Evolutionary conservation across 2,329 filamentous ascomycete genomes (phyloP).

Genomic region (Diaporthe eres): DNA sequence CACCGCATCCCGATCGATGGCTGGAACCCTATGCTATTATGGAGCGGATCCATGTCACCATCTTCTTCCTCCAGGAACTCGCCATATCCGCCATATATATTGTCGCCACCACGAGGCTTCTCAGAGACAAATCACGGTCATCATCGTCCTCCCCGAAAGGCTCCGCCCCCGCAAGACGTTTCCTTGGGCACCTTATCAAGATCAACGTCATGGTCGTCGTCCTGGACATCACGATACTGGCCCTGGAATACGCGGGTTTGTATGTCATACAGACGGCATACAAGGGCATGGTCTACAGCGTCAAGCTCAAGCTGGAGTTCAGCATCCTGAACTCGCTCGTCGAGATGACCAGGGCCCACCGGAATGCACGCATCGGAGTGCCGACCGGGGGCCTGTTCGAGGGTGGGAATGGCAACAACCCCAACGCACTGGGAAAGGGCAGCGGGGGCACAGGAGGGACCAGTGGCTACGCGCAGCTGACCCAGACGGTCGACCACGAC

Average conservation of each 20-base stretch:
- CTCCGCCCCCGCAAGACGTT: not conserved
- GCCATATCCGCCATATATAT: slow-evolving; percentile 62
- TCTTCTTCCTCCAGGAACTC: slow-evolving; percentile 70
- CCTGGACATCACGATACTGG: slow-evolving; percentile 52
- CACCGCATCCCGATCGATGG: slow-evolving; percentile 1
- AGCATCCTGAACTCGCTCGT: slow-evolving; percentile 54
- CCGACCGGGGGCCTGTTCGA: not conserved
- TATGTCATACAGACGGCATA: slow-evolving; percentile 52
- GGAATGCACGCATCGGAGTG: slow-evolving; percentile 24
- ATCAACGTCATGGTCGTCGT: slow-evolving; percentile 60
- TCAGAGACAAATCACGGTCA: slow-evolving; percentile 7
- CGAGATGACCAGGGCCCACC: slow-evolving; percentile 40
- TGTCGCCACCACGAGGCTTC: slow-evolving; percentile 43
- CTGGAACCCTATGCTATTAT: slow-evolving; percentile 59
- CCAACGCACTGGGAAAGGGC: not conserved
- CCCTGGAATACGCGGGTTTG: slow-evolving; percentile 51
- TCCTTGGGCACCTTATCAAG: slow-evolving; percentile 56
- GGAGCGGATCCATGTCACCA: slow-evolving; percentile 70
- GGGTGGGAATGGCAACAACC: not conserved
- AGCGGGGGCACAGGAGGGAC: not conserved
- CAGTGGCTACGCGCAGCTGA: slow-evolving; percentile 22
- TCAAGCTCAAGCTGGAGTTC: slow-evolving; percentile 56
- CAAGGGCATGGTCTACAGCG: slow-evolving; percentile 53
- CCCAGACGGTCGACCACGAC: slow-evolving; percentile 22
- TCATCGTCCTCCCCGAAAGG: not conserved